These are phyloP conservation scores for Myxozyma neglecta DNA, from an alignment of 805 yeast species.

Conservation along the genomic window DNA sequence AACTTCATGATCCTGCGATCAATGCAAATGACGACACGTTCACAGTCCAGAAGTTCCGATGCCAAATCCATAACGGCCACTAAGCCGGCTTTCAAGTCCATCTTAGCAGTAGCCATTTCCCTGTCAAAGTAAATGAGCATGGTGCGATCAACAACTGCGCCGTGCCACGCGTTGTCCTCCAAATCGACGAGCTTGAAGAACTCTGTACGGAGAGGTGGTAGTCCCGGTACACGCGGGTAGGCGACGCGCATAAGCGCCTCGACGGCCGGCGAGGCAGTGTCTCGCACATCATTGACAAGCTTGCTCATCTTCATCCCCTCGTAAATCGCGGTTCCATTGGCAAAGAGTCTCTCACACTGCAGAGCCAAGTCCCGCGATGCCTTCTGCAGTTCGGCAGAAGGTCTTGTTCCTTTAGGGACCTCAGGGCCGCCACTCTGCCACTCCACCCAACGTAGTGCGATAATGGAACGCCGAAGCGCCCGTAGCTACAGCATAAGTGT, in stretches of 20 bases:
- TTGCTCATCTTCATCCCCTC: constrained; percentile 17
- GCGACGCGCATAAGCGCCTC: constrained; percentile 24
- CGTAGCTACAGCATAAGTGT: constrained; percentile 27
- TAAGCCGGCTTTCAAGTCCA: constrained; percentile 27
- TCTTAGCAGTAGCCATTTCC: constrained; percentile 13
- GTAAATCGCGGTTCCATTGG: constrained; percentile 32
- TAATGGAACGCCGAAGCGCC: constrained; percentile 33
- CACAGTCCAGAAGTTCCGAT: constrained; percentile 31
- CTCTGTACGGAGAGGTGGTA: constrained; percentile 9
- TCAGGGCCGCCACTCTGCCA: constrained; percentile 38
- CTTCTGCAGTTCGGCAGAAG: constrained; percentile 34
- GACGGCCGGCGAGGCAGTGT: constrained; percentile 16
- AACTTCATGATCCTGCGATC: constrained; percentile 25
- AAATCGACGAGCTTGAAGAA: constrained; percentile 25
- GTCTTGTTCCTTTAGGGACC: constrained; percentile 33
- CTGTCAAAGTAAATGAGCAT: constrained; percentile 30
- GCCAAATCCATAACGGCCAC: constrained; percentile 34
- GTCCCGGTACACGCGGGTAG: constrained; percentile 19
- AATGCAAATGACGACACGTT: constrained; percentile 32
- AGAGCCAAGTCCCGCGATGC: constrained; percentile 35
- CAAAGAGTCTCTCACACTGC: constrained; percentile 37
- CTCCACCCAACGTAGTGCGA: constrained; percentile 36
- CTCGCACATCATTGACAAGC: constrained; percentile 2
- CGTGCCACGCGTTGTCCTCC: constrained; percentile 29
- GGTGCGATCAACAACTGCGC: constrained; percentile 28